phyloP scores from a whole-genome alignment of 2,329 filamentous ascomycete genomes.

The Colletotrichum sp. region DNA sequence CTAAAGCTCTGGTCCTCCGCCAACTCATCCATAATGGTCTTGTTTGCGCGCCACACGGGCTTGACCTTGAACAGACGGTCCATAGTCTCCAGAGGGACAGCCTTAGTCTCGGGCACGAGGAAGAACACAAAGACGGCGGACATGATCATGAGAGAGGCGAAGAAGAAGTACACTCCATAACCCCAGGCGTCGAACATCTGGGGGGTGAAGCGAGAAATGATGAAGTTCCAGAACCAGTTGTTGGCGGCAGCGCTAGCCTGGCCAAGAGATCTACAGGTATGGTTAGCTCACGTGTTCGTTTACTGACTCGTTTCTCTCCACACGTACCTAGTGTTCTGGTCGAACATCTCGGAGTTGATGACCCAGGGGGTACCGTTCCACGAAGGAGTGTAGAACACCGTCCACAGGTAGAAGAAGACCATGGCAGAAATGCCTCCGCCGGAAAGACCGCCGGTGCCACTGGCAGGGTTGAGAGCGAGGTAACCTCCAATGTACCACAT shows the following conservation, averaged over 20 bases:
- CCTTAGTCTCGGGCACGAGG: slow-evolving; percentile 70
- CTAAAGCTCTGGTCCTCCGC: slow-evolving; percentile 38
- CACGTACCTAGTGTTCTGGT: slow-evolving; percentile 52
- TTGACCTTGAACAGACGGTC: slow-evolving; percentile 62
- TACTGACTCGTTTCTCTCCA: not conserved
- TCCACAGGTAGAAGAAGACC: slow-evolving; percentile 79
- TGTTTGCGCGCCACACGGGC: slow-evolving; percentile 50
- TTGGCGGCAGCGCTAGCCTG: slow-evolving; percentile 74
- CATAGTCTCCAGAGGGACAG: slow-evolving; percentile 68
- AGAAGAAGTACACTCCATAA: slow-evolving; percentile 75
- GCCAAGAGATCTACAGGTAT: slow-evolving; percentile 55
- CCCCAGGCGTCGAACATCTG: slow-evolving; percentile 65
- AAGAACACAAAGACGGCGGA: slow-evolving; percentile 66
- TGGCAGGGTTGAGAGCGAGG: slow-evolving; percentile 46
- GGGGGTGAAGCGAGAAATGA: slow-evolving; percentile 70
- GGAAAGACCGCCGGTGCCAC: slow-evolving; percentile 37
- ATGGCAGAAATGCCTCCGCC: slow-evolving; percentile 61
- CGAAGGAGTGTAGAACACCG: slow-evolving; percentile 69
- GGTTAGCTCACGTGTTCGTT: not conserved
- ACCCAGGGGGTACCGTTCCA: slow-evolving; percentile 83
- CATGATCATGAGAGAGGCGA: slow-evolving; percentile 65
- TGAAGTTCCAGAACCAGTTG: slow-evolving; percentile 78
- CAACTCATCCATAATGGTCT: slow-evolving; percentile 48
- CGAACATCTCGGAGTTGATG: slow-evolving; percentile 77
- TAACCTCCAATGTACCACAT: slow-evolving; percentile 67